Conservation (phyloP, 169 alveolate genomes). For the Eimeria necatrix region DNA sequence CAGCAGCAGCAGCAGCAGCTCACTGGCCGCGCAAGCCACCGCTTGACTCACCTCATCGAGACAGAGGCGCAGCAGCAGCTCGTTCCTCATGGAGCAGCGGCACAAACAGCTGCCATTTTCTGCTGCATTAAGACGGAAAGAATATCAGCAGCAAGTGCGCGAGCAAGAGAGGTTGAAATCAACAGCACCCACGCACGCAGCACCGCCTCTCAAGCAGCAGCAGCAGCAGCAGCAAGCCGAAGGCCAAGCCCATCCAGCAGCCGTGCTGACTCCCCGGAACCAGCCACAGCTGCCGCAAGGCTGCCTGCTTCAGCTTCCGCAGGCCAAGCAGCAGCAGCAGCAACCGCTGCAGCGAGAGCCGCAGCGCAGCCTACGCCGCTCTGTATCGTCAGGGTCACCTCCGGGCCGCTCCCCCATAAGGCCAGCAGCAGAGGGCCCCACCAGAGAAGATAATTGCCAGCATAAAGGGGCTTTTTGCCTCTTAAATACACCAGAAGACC, state of each 20-base stretch:
- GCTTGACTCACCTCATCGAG: slow-evolving; percentile 26
- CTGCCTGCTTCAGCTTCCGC: no score
- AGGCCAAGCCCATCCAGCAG: neutral
- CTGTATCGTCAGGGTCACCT: neutral
- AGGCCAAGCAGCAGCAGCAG: slow-evolving; percentile 18
- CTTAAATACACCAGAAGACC: no score
- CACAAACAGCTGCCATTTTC: neutral
- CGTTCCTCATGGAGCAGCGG: neutral
- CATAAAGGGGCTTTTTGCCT: no score
- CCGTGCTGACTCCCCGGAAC: neutral
- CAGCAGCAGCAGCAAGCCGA: neutral
- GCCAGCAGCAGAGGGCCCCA: neutral
- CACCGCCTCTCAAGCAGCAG: neutral
- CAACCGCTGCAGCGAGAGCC: neutral
- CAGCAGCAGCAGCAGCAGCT: slow-evolving; percentile 18
- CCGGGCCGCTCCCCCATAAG: neutral
- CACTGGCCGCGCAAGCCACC: neutral
- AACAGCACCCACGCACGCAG: neutral
- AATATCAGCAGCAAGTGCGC: neutral
- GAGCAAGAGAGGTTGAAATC: neutral
- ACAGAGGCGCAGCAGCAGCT: neutral
- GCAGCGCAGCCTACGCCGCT: neutral
- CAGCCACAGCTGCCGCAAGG: neutral
- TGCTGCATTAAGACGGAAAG: slow-evolving; percentile 8
- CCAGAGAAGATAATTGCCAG: neutral